Conservation (phyloP, 805 yeast species). For the Teunomyces barrocoloradensis region DNA sequence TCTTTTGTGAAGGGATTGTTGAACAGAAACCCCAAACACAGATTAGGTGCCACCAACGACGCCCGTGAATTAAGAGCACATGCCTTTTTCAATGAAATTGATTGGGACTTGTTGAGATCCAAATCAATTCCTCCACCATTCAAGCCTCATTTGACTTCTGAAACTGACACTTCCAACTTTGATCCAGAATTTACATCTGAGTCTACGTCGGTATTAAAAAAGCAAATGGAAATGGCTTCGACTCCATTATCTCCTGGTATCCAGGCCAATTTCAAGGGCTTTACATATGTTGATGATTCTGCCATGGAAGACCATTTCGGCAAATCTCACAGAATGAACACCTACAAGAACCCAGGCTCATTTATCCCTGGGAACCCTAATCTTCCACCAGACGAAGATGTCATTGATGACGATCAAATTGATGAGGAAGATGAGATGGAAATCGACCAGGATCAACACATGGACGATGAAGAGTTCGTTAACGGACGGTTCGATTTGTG, state of each 20-base stretch:
- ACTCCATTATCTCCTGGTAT: slow-evolving; percentile 93
- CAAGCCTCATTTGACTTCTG: slow-evolving; percentile 87
- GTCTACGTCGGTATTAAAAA: slow-evolving; percentile 75
- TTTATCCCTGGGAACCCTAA: slow-evolving; percentile 78
- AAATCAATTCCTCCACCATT: slow-evolving; percentile 95
- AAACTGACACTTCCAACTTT: slow-evolving; percentile 93
- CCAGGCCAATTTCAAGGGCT: slow-evolving; percentile 95
- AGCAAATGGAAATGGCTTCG: slow-evolving; percentile 59
- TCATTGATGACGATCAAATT: slow-evolving; percentile 65
- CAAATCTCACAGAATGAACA: slow-evolving; percentile 34
- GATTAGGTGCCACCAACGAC: slow-evolving; percentile 88
- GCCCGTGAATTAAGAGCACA: slow-evolving; percentile 92
- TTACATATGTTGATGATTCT: slow-evolving; percentile 93
- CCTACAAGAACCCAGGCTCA: slow-evolving; percentile 56
- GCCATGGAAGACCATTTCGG: slow-evolving; percentile 83
- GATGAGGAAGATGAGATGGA: slow-evolving; percentile 47
- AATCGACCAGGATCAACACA: slow-evolving; percentile 56
- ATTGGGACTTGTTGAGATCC: slow-evolving; percentile 76
- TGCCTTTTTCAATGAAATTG: slow-evolving; percentile 86
- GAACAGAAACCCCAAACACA: slow-evolving; percentile 93
- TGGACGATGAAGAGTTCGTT: slow-evolving; percentile 77
- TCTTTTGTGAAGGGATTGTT: slow-evolving; percentile 92
- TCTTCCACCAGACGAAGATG: slow-evolving; percentile 81
- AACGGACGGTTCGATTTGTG: slow-evolving; percentile 86
- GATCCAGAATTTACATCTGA: slow-evolving; percentile 97